Evolutionary conservation across 2,329 filamentous ascomycete genomes (phyloP), one percentile per base, ranked within the genome.

Genomic region (Aspergillus sp.): DNA sequence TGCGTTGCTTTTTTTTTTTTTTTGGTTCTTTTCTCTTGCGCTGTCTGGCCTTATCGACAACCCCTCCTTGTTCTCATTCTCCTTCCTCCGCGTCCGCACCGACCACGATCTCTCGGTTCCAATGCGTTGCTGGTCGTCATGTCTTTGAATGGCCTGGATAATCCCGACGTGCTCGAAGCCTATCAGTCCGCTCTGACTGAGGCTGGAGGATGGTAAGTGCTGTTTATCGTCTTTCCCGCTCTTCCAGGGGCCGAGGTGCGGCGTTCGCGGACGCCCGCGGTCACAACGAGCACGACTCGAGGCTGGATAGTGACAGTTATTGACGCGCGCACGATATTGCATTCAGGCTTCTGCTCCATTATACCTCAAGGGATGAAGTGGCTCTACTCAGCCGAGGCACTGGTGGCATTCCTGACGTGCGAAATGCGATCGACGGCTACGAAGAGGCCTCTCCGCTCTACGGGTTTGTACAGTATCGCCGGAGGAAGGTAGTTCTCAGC

Each of bases 71-170:
- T 37, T 45, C 43, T 35, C 43, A 46, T 19, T 37, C 43, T 35
- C 42, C 46, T 44, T 43, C 42, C 42, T 48, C 43, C 37, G 32
- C 20, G 43, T 41, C 50, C 47, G 39, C 39, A 5, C 20, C 19
- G 13, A 20, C 37, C 30, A 30, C 25, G 25, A 19, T 41, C 35
- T 15, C 27, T 44, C 35, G 20, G 33, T 30, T 53, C 57, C 58
- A 55, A 71, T 71, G 67, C 63, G 56, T 57, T 60, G 60, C 25
- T 30, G 10, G 17, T 57, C 62, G 57, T 59, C 61, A 97, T 97
- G 91, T 96, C 91, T 77, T 79, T 97, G 71, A 95, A 95, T 83
- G 93, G 93, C 56, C 79, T 97, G 72, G 90, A 96, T 74, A 80
- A 83, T 73, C 75, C 80, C 59, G 80, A 82, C 65, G 80, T 98